These are phyloP conservation scores for Candida cerambycidarum DNA, from an alignment of 805 yeast genomes.

Conservation along the genomic window DNA sequence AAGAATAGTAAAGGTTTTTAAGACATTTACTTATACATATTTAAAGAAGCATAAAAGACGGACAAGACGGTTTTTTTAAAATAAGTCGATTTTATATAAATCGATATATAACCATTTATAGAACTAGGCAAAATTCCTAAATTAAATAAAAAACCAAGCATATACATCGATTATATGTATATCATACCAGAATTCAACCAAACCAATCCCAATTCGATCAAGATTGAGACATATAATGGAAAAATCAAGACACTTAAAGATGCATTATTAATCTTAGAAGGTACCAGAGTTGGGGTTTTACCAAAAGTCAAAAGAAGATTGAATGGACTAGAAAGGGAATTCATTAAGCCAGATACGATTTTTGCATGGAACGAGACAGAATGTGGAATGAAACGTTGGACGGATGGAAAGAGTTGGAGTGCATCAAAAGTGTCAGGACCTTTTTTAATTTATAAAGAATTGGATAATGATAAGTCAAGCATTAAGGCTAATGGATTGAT, in stretches of 20 bases:
- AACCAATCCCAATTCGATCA: slow-evolving; percentile 7
- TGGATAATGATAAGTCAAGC: slow-evolving; percentile 36
- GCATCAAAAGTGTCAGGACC: slow-evolving; percentile 69
- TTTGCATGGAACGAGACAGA: slow-evolving; percentile 73
- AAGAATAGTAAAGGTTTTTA: neutral
- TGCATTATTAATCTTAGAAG: slow-evolving; percentile 66
- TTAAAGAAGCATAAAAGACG: no score
- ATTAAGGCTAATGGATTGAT: slow-evolving; percentile 52
- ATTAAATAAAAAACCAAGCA: slow-evolving; percentile 5
- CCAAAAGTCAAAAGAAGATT: slow-evolving; percentile 62
- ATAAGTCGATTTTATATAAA: neutral
- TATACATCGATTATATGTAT: slow-evolving; percentile 16
- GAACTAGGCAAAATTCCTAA: slow-evolving; percentile 10
- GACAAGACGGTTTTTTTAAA: no score
- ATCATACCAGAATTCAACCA: slow-evolving; percentile 17
- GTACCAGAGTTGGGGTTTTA: slow-evolving; percentile 53
- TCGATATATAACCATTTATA: neutral
- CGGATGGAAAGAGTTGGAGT: slow-evolving; percentile 73
- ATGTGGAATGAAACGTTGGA: slow-evolving; percentile 75
- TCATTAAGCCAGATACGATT: slow-evolving; percentile 58
- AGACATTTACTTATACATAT: neutral
- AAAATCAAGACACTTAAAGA: slow-evolving; percentile 56
- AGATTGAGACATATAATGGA: slow-evolving; percentile 58
- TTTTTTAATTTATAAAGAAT: slow-evolving; percentile 54
- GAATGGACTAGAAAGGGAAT: slow-evolving; percentile 55